Evolutionary conservation across 805 yeast species (phyloP).

Genomic region (Yamadazyma laniorum): DNA sequence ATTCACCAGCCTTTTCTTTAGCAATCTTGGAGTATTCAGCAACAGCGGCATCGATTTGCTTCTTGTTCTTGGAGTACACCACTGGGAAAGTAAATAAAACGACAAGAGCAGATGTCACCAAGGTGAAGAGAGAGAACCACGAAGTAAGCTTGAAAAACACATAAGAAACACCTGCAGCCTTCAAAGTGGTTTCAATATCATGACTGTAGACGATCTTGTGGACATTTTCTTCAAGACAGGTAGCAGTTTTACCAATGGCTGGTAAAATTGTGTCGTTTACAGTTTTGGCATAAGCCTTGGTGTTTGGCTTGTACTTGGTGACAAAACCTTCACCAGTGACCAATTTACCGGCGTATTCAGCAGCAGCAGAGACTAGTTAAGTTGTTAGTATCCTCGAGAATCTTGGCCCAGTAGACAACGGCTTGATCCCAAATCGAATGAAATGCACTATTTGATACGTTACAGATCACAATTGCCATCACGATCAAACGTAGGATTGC

Average conservation of each 20-base stretch:
- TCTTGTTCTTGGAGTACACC: constrained; percentile 69
- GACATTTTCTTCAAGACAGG: constrained; percentile 49
- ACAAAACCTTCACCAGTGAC: constrained; percentile 80
- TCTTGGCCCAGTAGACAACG: too few species aligned
- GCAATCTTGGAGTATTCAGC: constrained; percentile 44
- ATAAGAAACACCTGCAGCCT: constrained; percentile 67
- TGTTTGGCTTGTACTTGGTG: constrained; percentile 68
- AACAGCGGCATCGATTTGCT: constrained; percentile 68
- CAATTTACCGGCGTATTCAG: constrained; percentile 73
- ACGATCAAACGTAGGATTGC: too few species aligned
- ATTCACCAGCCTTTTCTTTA: constrained; percentile 49
- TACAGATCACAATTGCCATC: too few species aligned
- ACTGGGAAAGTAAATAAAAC: constrained; percentile 73
- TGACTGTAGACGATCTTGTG: constrained; percentile 64
- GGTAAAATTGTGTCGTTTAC: constrained; percentile 42
- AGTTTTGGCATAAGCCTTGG: constrained; percentile 32
- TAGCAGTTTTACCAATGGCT: constrained; percentile 43
- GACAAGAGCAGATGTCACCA: constrained; percentile 56
- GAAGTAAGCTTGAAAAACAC: constrained; percentile 70
- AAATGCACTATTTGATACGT: too few species aligned
- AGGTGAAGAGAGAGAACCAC: constrained; percentile 68
- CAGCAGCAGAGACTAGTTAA: constrained; percentile 56
- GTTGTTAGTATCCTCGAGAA: not conserved
- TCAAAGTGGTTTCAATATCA: constrained; percentile 69
- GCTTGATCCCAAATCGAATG: too few species aligned